Percentiles rank a stretch among this genome's conserved stretches.
Evolutionary conservation across 805 yeast species (phyloP).

Genomic region (Spathaspora arborariae): DNA sequence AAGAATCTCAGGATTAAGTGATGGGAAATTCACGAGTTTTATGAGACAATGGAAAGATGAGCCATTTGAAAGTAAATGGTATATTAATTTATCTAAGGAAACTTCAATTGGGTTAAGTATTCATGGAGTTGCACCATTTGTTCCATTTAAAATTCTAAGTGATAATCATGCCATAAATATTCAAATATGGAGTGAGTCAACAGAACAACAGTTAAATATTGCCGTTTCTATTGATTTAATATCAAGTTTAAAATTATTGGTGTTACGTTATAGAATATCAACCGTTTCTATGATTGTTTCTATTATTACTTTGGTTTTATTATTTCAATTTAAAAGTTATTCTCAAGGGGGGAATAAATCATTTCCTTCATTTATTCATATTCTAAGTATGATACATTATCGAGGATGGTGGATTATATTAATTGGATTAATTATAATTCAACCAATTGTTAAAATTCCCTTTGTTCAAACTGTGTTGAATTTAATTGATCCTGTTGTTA

Average conservation of each 20-base stretch:
- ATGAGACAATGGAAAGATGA: conserved; percentile 62
- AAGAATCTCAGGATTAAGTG: conserved; percentile 12
- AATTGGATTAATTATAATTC: conserved; percentile 29
- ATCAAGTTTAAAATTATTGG: conserved; percentile 62
- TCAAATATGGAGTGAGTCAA: conserved; percentile 47
- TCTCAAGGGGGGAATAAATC: conserved; percentile 17
- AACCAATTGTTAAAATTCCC: conserved; percentile 32
- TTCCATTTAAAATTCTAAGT: conserved; percentile 45
- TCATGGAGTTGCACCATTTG: conserved; percentile 70
- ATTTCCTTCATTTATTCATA: conserved; percentile 30
- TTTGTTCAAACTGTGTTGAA: conserved; percentile 37
- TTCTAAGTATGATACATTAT: conserved; percentile 28
- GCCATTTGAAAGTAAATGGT: conserved; percentile 80
- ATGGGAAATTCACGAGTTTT: conserved; percentile 43
- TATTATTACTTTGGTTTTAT: conserved; percentile 47
- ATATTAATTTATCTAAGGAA: conserved; percentile 37
- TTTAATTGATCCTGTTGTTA: conserved; percentile 51
- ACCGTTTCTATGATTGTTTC: conserved; percentile 68
- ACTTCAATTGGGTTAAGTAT: conserved; percentile 22
- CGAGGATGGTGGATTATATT: conserved; percentile 20
- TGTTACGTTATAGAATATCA: conserved; percentile 73
- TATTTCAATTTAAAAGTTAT: conserved; percentile 52
- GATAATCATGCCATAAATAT: conserved; percentile 31
- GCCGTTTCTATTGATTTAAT: conserved; percentile 47
- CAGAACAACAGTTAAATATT: conserved; percentile 26